Percentiles rank a stretch among this genome's conserved stretches.
Evolutionary conservation across 192 early-diverging fungal species (phyloP).

Genomic region (Backusella psychrophila): DNA sequence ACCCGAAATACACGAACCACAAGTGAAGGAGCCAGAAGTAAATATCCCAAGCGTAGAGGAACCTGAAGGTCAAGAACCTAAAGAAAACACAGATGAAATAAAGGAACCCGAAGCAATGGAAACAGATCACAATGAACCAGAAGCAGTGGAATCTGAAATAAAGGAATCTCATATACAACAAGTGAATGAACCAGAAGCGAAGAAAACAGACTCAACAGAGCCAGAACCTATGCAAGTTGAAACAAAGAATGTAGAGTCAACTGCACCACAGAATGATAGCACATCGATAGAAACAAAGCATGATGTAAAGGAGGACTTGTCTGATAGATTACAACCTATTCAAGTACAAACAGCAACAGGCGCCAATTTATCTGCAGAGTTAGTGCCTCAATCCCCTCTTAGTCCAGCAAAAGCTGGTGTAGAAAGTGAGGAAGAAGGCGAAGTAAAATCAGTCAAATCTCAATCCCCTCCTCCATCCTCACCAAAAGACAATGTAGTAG

Average conservation of each 20-base stretch:
- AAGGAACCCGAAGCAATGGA: neutral
- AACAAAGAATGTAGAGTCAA: neutral
- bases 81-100: neutral
- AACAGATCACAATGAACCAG: neutral
- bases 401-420: neutral
- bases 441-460: constrained; percentile 15
- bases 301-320: neutral
- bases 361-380: neutral
- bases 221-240: neutral
- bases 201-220: neutral
- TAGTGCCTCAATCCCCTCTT: neutral
- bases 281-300: neutral
- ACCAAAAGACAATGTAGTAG: neutral
- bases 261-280: neutral
- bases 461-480: constrained; percentile 3
- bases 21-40: neutral
- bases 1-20: neutral
- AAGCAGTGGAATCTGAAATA: neutral
- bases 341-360: neutral
- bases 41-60: neutral
- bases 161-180: neutral
- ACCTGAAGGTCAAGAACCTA: neutral
- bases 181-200: neutral
- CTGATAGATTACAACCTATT: neutral
- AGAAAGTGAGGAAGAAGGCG: constrained; percentile 32